Base-by-base conservation (phyloP, 2,329 filamentous ascomycete species). In the Venturia aucupariae region DNA sequence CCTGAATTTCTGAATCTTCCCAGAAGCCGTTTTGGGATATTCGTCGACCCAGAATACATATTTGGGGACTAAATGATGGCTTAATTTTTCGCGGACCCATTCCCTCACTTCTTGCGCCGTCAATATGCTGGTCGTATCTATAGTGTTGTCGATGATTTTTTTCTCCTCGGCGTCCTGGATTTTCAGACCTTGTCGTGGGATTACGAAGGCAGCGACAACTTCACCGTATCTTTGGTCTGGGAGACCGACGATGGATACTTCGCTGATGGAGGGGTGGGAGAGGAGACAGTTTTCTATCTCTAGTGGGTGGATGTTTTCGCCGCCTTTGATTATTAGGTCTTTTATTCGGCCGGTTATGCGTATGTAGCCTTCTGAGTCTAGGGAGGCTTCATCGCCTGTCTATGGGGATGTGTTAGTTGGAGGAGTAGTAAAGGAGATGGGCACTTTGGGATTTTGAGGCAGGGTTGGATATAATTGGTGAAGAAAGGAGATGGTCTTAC, bases 1-100 rank as follows among this genome's bases (percentile, higher is more conserved):
- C 78, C 88, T 93, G 74, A 89, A 97, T 78, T 97, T 97, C 78
- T 96, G 91, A 64, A 97, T 92, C 84, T 99, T 99, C 30, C 93
- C 93, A 74, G 91, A 96, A 6, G 92, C 90, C 42, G 94, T 99
- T 82, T 96, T 97, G 24, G 93, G 93, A 73, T 90, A 95, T n/a
- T 86, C 84, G 0, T 87, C 82, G 0, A 90, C 81, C 83, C 90
- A 96, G 73, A 96, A 96, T n/a, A 97, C 83, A 72, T 93, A 85
- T 75, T 90, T 94, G 0, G 93, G 93, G 62, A 90, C 90, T 82
- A 87, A 74, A 72, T 97, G 84, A 75, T 93, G 90, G 68, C 84
- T 85, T 67, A 97, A 74, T 61, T 81, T 84, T 65, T 80, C 77
- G 60, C 82, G 78, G 2, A 97, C 91, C 90, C 90, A 97, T 0